phyloP scores from a whole-genome alignment of 306 rosid species.

The Vicia faba region DNA sequence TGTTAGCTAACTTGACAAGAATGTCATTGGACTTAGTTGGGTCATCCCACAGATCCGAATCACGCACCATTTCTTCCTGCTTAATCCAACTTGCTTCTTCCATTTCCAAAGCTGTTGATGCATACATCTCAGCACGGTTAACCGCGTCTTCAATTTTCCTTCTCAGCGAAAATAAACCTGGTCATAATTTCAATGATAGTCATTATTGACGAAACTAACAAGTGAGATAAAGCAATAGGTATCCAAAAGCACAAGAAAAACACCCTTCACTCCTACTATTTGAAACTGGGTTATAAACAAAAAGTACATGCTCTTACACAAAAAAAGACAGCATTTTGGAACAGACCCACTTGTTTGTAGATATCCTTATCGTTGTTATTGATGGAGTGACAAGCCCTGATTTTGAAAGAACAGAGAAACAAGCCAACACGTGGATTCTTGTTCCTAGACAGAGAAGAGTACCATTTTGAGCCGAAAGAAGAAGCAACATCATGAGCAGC shows the following conservation, averaged over 20 bases:
- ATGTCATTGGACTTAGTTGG: conserved; percentile 65
- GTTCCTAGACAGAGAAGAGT: conserved; percentile 27
- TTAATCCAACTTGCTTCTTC: conserved; percentile 71
- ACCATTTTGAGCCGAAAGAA: conserved; percentile 45
- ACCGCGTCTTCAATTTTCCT: conserved; percentile 81
- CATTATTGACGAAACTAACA: conserved; percentile 26
- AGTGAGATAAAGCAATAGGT: conserved; percentile 18
- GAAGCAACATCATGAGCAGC: conserved; percentile 24
- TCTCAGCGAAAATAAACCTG: conserved; percentile 74
- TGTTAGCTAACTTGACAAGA: conserved; percentile 72
- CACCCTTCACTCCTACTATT: too few relatives aligned
- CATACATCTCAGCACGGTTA: conserved; percentile 69
- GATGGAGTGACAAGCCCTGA: conserved; percentile 57
- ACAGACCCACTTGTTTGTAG: conserved; percentile 76
- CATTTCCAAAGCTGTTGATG: conserved; percentile 67
- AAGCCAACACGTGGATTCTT: conserved; percentile 29
- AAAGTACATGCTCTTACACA: neutral
- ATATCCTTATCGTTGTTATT: conserved; percentile 54
- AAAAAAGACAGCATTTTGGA: conserved; percentile 34
- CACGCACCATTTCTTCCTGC: conserved; percentile 70
- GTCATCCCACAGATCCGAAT: conserved; percentile 77
- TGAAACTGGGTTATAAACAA: neutral
- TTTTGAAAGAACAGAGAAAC: conserved; percentile 30
- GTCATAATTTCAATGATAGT: conserved; percentile 19
- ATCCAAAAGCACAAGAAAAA: neutral